Evolutionary conservation across 2,329 filamentous ascomycete species (phyloP).

Genomic region (Fusarium sp.): DNA sequence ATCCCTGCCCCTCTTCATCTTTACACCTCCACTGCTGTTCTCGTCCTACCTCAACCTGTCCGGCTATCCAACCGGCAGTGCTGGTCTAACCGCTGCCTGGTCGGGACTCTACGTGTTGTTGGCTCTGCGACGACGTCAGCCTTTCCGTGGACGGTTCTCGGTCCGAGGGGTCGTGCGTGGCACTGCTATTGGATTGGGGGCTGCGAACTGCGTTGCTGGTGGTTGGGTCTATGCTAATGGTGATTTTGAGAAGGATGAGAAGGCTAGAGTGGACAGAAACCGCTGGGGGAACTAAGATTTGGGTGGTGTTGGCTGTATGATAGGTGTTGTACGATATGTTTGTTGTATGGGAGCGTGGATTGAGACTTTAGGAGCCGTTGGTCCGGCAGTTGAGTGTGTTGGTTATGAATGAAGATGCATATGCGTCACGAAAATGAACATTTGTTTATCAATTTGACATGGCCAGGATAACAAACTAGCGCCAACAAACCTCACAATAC

Average conservation of each 20-base stretch:
- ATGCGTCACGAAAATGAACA: neutral
- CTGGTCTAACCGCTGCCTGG: slow-evolving; percentile 65
- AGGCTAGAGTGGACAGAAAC: slow-evolving; percentile 59
- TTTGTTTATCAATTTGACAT: neutral
- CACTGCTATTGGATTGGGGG: slow-evolving; percentile 59
- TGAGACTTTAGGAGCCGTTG: neutral
- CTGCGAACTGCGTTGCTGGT: slow-evolving; percentile 59
- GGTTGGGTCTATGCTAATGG: slow-evolving; percentile 63
- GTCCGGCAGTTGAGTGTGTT: neutral
- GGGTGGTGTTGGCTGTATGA: slow-evolving; percentile 15
- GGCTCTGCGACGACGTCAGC: slow-evolving; percentile 59
- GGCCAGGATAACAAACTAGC: neutral
- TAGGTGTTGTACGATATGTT: slow-evolving; percentile 24
- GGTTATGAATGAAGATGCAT: neutral
- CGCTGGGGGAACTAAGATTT: slow-evolving; percentile 55
- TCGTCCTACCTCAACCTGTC: slow-evolving; percentile 68
- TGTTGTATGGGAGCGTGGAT: neutral
- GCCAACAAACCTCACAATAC: neutral
- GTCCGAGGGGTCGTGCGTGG: slow-evolving; percentile 62
- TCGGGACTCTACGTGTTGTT: slow-evolving; percentile 67
- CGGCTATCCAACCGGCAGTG: slow-evolving; percentile 66
- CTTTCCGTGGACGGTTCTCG: slow-evolving; percentile 54
- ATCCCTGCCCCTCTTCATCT: slow-evolving; percentile 62
- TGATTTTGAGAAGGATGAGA: slow-evolving; percentile 60
- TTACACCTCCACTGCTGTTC: slow-evolving; percentile 64